Percentiles rank a stretch among this genome's conserved stretches.
These are phyloP conservation scores for Chaetomium strumarium DNA, from an alignment of 2,329 filamentous ascomycete species.

Conservation along the genomic window DNA sequence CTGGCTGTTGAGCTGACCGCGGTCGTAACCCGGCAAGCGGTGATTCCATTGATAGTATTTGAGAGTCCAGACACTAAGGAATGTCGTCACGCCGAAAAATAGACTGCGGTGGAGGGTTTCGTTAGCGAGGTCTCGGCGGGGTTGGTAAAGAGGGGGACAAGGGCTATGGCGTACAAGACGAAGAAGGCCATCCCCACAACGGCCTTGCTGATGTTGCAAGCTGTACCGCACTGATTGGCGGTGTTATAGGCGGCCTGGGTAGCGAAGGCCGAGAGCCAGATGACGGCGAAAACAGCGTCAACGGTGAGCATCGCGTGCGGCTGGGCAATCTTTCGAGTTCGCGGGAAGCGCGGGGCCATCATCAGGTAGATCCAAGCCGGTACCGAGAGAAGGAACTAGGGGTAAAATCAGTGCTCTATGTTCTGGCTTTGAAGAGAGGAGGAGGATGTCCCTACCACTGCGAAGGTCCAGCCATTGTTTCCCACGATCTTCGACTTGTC, in stretches of 20 bases:
- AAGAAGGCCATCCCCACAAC: conserved; percentile 59
- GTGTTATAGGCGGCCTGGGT: conserved; percentile 60
- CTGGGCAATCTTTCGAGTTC: conserved; percentile 56
- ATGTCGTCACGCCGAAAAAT: conserved; percentile 47
- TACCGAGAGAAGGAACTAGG: conserved; percentile 58
- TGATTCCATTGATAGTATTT: conserved; percentile 58
- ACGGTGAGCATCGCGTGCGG: conserved; percentile 56
- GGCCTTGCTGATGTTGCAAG: conserved; percentile 56
- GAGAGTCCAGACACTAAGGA: conserved; percentile 55
- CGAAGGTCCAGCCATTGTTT: conserved; percentile 59
- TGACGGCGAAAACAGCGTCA: conserved; percentile 51
- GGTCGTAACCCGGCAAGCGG: conserved; percentile 56
- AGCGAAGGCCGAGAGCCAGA: conserved; percentile 64
- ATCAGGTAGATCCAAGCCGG: conserved; percentile 60
- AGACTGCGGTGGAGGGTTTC: conserved; percentile 36
- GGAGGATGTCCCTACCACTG: conserved; percentile 45
- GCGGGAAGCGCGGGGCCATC: conserved; percentile 57
- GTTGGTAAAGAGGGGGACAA: neutral
- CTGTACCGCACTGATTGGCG: conserved; percentile 47
- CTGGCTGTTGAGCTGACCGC: conserved; percentile 28
- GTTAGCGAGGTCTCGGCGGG: neutral
- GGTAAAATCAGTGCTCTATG: neutral
- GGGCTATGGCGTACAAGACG: conserved; percentile 46
- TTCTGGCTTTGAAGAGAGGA: neutral
- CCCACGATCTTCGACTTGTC: conserved; percentile 46